Evolutionary conservation across 176 grass and related monocot species (phyloP), one percentile per base, ranked within the genome.

Genomic region (Elaeis guineensis): DNA sequence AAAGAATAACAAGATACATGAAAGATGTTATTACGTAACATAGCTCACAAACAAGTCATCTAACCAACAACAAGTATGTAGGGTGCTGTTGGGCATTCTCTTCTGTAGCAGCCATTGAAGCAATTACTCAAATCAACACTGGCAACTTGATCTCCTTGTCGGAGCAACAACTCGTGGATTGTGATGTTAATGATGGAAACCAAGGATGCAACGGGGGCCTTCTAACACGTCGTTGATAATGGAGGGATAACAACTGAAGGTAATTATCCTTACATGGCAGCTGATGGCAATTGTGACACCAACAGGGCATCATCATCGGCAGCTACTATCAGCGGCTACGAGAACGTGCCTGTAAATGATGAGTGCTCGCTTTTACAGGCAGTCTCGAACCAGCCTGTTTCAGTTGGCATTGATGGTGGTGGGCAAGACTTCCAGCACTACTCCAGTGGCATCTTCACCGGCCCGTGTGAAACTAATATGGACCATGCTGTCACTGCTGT

Each of bases 401-500:
- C 74, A 0, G 77, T 74, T 48, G 77, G 9, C 44, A 23, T 89
- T 12, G 86, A 78, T 20, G 81, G 28, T 39, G 51, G 62, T 22
- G 81, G 71, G 3, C 58, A 19, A 5, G 86, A 85, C 61, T 89
- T 89, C 61, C 77, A 77, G 69, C 55, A 72, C 65, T 85, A 89
- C 68, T 44, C 35, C 1, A 21, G 77, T 39, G 81, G 81, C 4
- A 19, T 84, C 9, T 89, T 75, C 61, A 26, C 73, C 16, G 86
- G 23, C 3, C 23, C 23, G 1, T 23, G 23, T 23, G 1, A 23
- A 23, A 23, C n/a, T n/a, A n/a, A n/a, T n/a, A n/a, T n/a, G n/a
- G n/a, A n/a, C n/a, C 23, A 23, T 2, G 23, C 23, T 23, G 23
- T 23, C 2, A 1, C 1, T 23, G 23, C 1, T 2, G 1, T 23